phyloP scores from a whole-genome alignment of 495 filamentous ascomycete species.

The Penicillium maclennaniae region DNA sequence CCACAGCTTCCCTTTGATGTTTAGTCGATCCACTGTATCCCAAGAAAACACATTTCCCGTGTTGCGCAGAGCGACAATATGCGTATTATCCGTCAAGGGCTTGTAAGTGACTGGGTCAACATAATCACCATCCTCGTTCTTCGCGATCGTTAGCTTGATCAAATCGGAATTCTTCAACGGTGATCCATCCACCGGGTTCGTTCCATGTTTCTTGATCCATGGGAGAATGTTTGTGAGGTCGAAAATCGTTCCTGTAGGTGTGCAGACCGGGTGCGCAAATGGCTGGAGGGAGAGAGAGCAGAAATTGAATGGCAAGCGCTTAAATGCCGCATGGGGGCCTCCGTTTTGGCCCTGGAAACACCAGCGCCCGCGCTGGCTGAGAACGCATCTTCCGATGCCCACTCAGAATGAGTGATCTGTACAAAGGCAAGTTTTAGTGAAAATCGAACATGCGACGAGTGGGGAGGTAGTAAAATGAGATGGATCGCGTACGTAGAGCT shows the following conservation, averaged over 20 bases:
- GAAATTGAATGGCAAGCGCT: slow-evolving; percentile 94
- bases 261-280: slow-evolving; percentile 82
- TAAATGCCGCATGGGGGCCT: slow-evolving; percentile 64
- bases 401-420: slow-evolving; percentile 90
- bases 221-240: slow-evolving; percentile 81
- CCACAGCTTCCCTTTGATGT: slow-evolving; percentile 98
- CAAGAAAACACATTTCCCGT: slow-evolving; percentile 93
- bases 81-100: slow-evolving; percentile 95
- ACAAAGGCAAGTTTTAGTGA: slow-evolving; percentile 13
- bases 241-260: slow-evolving; percentile 71
- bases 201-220: slow-evolving; percentile 90
- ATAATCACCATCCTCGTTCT: slow-evolving; percentile 90
- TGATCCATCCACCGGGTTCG: slow-evolving; percentile 81
- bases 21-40: slow-evolving; percentile 91
- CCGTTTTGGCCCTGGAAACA: slow-evolving; percentile 47
- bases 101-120: slow-evolving; percentile 98
- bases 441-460: slow-evolving; percentile 13
- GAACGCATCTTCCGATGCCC: slow-evolving; percentile 86
- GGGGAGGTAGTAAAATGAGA: neutral
- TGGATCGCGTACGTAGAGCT: slow-evolving; percentile 62
- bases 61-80: slow-evolving; percentile 84
- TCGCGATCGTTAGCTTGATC: slow-evolving; percentile 84
- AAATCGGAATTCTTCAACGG: slow-evolving; percentile 77
- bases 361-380: slow-evolving; percentile 71
- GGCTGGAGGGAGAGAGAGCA: slow-evolving; percentile 94